A percentile compares a stretch with the other conserved stretches of the same genome.
phyloP scores from a whole-genome alignment of 805 yeast species.

The Maudiozyma turicensis region DNA sequence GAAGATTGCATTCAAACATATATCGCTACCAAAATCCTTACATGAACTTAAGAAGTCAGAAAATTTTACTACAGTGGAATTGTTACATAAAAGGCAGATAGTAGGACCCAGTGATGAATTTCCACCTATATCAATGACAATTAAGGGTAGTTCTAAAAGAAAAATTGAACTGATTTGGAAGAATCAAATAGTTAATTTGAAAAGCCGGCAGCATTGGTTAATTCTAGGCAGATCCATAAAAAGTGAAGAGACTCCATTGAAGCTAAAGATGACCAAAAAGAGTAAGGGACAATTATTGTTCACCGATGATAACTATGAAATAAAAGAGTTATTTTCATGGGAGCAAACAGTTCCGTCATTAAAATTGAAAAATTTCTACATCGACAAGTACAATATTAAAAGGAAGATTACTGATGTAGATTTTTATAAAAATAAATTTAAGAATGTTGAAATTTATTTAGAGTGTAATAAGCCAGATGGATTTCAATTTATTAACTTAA shows the following conservation, averaged over 20 bases:
- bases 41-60: too few species aligned
- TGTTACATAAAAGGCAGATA: slow-evolving; percentile 9
- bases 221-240: slow-evolving; percentile 17
- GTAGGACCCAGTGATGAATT: background rate
- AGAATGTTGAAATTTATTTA: slow-evolving; percentile 18
- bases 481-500: slow-evolving; percentile 7
- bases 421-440: slow-evolving; percentile 13
- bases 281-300: too few species aligned
- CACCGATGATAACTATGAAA: slow-evolving; percentile 1
- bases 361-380: slow-evolving; percentile 6
- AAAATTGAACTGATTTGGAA: slow-evolving; percentile 9
- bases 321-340: slow-evolving; percentile 14
- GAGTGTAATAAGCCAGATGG: slow-evolving; percentile 14
- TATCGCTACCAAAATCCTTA: too few species aligned
- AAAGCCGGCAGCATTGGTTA: slow-evolving; percentile 21
- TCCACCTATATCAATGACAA: background rate
- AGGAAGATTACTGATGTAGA: slow-evolving; percentile 8
- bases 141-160: background rate
- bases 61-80: slow-evolving; percentile 5
- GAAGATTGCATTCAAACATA: too few species aligned
- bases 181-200: slow-evolving; percentile 11
- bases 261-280: slow-evolving; percentile 2
- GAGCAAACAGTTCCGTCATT: slow-evolving; percentile 19
- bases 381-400: slow-evolving; percentile 4
- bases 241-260: slow-evolving; percentile 6